A percentile compares a stretch with the other conserved stretches of the same genome.
phyloP scores from a whole-genome alignment of 495 filamentous ascomycete genomes.

The Astrocystis sublimbata region DNA sequence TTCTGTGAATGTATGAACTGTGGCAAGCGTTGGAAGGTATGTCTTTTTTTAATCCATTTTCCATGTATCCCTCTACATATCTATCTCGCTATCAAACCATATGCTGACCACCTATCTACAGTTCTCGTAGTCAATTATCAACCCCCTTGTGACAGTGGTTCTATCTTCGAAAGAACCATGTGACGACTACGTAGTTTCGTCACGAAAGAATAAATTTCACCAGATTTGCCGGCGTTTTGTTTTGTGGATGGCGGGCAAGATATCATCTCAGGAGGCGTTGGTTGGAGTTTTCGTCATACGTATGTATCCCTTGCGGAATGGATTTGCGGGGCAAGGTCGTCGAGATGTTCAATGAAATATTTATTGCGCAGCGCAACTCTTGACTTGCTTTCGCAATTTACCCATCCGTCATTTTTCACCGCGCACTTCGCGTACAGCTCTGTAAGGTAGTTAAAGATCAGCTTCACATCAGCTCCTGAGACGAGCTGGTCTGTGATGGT shows the following conservation, averaged over 20 bases:
- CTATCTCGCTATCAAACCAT: background rate
- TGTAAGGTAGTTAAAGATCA: too few species aligned
- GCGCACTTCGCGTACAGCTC: background rate
- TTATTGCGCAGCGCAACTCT: background rate
- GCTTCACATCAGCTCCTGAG: constrained; percentile 4
- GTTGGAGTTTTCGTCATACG: background rate
- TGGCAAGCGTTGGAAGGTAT: constrained; percentile 75
- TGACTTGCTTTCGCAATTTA: constrained; percentile 2
- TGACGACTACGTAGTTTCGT: background rate
- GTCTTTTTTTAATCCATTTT: constrained; percentile 20
- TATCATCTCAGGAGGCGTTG: background rate
- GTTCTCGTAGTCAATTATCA: constrained; percentile 23
- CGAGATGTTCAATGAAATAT: constrained; percentile 13
- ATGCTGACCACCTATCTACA: constrained; percentile 17
- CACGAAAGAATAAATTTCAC: background rate
- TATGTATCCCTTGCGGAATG: background rate
- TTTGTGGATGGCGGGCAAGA: constrained; percentile 4
- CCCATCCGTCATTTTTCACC: background rate
- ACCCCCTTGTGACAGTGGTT: constrained; percentile 4
- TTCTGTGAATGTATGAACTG: constrained; percentile 77
- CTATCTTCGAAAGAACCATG: background rate
- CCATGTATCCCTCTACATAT: too few species aligned
- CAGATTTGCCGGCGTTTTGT: constrained; percentile 14
- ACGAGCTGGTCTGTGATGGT: background rate
- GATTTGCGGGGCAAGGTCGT: background rate